Evolutionary conservation across 23 red algal genomes (phyloP).

Genomic region (Gracilaria vermiculophylla): DNA sequence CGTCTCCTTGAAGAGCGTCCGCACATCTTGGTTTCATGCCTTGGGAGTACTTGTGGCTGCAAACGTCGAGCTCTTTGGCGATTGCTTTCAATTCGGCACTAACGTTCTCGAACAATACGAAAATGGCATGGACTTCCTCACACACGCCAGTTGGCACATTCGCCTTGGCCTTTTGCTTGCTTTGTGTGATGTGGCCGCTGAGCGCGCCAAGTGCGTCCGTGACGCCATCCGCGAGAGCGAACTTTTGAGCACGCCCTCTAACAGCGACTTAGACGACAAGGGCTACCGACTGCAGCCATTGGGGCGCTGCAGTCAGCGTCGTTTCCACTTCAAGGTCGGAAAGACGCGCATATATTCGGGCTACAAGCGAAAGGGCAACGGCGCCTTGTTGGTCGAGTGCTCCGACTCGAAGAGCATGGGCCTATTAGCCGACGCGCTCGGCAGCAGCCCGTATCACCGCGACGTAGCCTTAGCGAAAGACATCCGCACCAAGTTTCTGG

Average conservation of each 20-base stretch:
- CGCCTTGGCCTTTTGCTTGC: constrained; percentile 32
- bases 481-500: constrained; percentile 20
- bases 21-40: constrained; percentile 22
- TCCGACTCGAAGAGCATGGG: constrained; percentile 36
- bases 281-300: constrained; percentile 40
- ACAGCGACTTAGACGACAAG: constrained; percentile 8
- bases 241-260: neutral
- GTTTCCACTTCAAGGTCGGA: constrained; percentile 46
- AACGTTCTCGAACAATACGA: constrained; percentile 14
- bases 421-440: constrained; percentile 32
- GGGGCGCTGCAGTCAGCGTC: constrained; percentile 45
- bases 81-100: constrained; percentile 23
- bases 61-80: neutral
- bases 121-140: constrained; percentile 46
- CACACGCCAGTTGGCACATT: constrained; percentile 18
- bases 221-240: constrained; percentile 47
- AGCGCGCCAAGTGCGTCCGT: constrained; percentile 6
- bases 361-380: constrained; percentile 47
- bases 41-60: constrained; percentile 7
- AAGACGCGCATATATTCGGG: constrained; percentile 61
- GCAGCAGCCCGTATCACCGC: neutral
- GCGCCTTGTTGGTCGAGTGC: constrained; percentile 55
- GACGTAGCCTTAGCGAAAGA: neutral
- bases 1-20: neutral
- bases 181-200: constrained; percentile 52